Base-by-base conservation (phyloP, 768 basidiomycete species). In the Stropharia rugosoannulata region DNA sequence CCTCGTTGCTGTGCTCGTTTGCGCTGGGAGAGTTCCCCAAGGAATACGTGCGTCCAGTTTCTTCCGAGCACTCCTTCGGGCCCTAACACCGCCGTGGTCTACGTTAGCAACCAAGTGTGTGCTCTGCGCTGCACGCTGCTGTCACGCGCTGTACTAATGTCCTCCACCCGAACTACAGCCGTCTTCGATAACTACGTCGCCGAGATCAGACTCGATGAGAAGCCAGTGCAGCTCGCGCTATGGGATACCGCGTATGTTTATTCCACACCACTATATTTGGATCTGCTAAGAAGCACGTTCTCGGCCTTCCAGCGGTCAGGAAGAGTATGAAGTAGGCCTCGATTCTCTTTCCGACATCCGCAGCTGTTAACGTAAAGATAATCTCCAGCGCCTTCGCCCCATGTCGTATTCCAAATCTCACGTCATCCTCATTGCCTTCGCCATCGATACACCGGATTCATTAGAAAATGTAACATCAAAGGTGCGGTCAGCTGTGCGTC, bases 181-280 rank as follows among this genome's bases (percentile, higher is more conserved):
- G 90, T 98, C 49, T 98, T 98, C 66, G 95, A 98, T 73, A 99
- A 98, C 68, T 98, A 96, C 74, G 96, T 98, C 61, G 96, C 97
- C 45, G 97, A 99, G 79, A 98, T 99, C 66, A 81, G 93, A 63
- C 79, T 99, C 51, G 97, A 99, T 72, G 95, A 95, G 62, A 98
- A 98, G 73, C 93, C 95, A 37, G 93, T 99, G 15, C 95, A 98
- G 71, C 74, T 98, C 56, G 96, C 97, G 40, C 75, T 98, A 42
- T 98, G 97, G 97, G 97, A 99, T 81, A 98, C 97, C 52, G 97
- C 97, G 95, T 97, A 70, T 73, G 92, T 87, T 35, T 11, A 19
- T 40, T 38, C 13, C 22, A 39, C 56, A 45, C 43, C 49, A 47
- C 51, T 38, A 55, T 39, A 19, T 13, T 50, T 54, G 46, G 45